Conservation (phyloP, 257 asterid species). For the Solanum appendiculatum region DNA sequence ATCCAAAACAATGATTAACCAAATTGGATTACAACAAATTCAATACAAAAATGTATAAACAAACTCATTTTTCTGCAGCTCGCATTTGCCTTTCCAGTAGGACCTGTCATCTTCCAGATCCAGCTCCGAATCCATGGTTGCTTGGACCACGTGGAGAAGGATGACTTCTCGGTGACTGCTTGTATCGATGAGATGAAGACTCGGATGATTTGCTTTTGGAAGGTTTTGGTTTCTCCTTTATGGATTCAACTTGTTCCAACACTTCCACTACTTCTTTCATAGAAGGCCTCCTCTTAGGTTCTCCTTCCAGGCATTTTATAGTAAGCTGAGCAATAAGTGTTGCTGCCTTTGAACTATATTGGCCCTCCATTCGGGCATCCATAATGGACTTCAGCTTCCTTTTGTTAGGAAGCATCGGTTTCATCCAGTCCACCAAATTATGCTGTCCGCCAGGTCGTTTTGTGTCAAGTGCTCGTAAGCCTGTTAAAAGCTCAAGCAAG, state of each 20-base stretch:
- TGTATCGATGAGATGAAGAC: slow-evolving; percentile 5
- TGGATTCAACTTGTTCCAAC: slow-evolving; percentile 28
- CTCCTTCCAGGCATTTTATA: slow-evolving; percentile 26
- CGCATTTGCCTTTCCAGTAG: neutral
- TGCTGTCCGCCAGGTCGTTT: slow-evolving; percentile 21
- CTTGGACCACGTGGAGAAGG: slow-evolving; percentile 7
- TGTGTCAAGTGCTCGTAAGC: slow-evolving; percentile 27
- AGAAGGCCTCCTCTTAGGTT: slow-evolving; percentile 32
- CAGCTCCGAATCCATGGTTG: slow-evolving; percentile 3
- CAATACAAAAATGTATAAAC: neutral
- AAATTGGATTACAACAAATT: neutral
- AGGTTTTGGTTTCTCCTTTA: slow-evolving; percentile 12
- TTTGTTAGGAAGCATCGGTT: slow-evolving; percentile 16
- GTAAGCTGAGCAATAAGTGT: slow-evolving; percentile 20
- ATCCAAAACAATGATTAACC: neutral
- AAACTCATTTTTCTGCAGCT: neutral
- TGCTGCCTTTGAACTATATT: slow-evolving; percentile 26
- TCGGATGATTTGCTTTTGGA: neutral
- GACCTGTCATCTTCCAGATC: slow-evolving; percentile 9
- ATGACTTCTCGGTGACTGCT: neutral
- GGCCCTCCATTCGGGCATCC: slow-evolving; percentile 36
- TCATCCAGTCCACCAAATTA: slow-evolving; percentile 26
- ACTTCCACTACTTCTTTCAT: slow-evolving; percentile 34
- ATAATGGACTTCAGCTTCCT: slow-evolving; percentile 23
- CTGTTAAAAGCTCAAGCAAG: slow-evolving; percentile 33